Conservation (phyloP, 1,284 basidiomycete genomes). For the Microstroma glucosiphilum region DNA sequence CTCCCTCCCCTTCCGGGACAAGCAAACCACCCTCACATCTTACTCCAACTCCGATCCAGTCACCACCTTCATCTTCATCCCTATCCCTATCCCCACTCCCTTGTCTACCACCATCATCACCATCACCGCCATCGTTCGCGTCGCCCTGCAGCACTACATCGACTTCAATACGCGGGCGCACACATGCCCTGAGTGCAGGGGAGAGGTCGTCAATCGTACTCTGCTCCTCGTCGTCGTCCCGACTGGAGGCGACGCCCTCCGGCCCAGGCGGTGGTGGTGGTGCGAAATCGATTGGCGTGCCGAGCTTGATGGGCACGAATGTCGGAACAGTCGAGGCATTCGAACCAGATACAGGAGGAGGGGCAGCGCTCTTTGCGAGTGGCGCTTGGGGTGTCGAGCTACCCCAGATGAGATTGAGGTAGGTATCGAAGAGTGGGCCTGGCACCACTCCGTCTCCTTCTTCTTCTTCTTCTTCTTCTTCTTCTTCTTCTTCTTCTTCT, state of each 20-base stretch:
- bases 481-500: too few species aligned
- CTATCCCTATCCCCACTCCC: too few species aligned
- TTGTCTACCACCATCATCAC: not conserved
- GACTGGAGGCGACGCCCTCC: too few species aligned
- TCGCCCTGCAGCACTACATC: not conserved
- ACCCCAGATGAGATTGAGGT: slow-evolving; percentile 1
- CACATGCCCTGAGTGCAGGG: not conserved
- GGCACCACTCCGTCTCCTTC: not conserved
- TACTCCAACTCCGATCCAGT: too few species aligned
- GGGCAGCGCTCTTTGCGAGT: not conserved
- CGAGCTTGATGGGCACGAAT: not conserved
- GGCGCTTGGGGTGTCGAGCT: not conserved
- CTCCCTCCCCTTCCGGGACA: not conserved
- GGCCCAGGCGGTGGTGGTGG: not conserved
- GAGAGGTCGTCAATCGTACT: not conserved
- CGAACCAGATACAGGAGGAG: not conserved
- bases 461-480: not conserved
- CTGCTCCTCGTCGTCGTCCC: too few species aligned
- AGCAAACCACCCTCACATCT: too few species aligned
- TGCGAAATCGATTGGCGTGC: not conserved
- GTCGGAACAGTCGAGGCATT: not conserved
- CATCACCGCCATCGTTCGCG: not conserved
- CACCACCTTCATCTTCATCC: too few species aligned
- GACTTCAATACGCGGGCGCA: not conserved
- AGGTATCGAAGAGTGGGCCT: not conserved